phyloP scores from a whole-genome alignment of 306 rosid genomes.

The Corylus avellana region DNA sequence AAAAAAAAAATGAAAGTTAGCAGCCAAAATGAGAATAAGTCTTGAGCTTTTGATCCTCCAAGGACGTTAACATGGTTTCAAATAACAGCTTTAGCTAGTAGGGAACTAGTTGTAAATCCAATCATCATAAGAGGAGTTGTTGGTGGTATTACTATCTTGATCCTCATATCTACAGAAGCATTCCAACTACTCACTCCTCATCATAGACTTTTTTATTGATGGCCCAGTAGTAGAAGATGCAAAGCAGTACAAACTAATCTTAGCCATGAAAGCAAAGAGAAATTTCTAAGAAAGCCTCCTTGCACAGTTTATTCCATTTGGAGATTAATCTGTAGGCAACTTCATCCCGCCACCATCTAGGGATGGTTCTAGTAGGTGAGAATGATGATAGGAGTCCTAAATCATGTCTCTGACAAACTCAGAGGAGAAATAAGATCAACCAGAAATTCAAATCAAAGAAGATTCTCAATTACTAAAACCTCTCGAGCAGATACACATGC shows the following conservation, averaged over 20 bases:
- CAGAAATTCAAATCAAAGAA: not conserved
- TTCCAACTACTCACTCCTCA: not conserved
- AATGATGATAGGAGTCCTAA: not conserved
- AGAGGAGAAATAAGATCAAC: not conserved
- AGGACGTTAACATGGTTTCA: not conserved
- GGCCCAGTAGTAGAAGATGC: not conserved
- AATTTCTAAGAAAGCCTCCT: not conserved
- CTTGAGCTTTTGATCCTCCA: not conserved
- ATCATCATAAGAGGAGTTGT: not conserved
- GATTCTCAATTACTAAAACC: not conserved
- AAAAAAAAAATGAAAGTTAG: not conserved
- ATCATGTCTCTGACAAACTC: not conserved
- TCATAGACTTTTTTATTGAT: not conserved
- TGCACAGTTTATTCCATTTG: not conserved
- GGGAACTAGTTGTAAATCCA: not conserved
- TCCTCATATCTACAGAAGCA: not conserved
- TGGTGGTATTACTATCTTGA: not conserved
- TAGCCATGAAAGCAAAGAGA: not conserved
- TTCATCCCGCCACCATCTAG: not conserved
- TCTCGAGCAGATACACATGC: not conserved
- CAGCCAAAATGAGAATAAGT: not conserved
- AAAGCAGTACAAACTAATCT: not conserved
- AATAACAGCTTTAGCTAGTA: not conserved
- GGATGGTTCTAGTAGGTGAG: not conserved
- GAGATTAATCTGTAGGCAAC: not conserved